Percentiles rank a stretch among this genome's conserved stretches.
Conservation (phyloP, 148 eudicot species). For the Agrostemma githago region DNA sequence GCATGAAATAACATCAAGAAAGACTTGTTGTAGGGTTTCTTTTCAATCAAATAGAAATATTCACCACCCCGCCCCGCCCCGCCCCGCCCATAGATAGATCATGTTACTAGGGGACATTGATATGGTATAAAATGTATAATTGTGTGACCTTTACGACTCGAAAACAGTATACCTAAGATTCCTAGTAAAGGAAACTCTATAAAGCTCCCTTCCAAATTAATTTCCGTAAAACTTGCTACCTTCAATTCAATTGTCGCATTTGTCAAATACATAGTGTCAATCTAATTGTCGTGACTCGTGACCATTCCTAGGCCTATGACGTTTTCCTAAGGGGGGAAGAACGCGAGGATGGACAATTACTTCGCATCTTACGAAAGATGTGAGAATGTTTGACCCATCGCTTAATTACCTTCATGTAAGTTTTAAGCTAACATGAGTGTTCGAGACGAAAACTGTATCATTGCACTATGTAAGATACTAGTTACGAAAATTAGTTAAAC, state of each 20-base stretch:
- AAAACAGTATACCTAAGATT: constrained; percentile 20
- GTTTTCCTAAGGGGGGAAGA: not conserved
- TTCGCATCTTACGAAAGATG: not conserved
- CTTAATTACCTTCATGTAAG: too few relatives aligned
- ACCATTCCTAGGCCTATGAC: not conserved
- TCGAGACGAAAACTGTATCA: not conserved
- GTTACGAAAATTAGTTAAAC: not conserved
- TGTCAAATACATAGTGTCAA: not conserved
- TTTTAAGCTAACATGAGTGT: too few relatives aligned
- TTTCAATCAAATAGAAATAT: constrained; percentile 22
- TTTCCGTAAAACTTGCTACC: not conserved
- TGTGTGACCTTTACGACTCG: not conserved
- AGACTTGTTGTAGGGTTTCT: constrained; percentile 4
- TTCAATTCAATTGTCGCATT: not conserved
- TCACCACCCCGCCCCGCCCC: not conserved
- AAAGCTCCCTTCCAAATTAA: constrained; percentile 7
- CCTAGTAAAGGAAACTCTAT: constrained; percentile 1
- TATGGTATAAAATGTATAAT: too few relatives aligned
- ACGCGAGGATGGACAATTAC: not conserved
- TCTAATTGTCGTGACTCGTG: not conserved
- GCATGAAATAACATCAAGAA: constrained; percentile 15
- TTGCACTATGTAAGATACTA: not conserved
- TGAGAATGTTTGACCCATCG: not conserved
- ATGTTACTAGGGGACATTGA: constrained; percentile 7
- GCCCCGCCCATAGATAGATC: not conserved